Evolutionary conservation across 2,329 filamentous ascomycete genomes (phyloP), one percentile per base, ranked within the genome.

Genomic region (Lecanicillium sp.): DNA sequence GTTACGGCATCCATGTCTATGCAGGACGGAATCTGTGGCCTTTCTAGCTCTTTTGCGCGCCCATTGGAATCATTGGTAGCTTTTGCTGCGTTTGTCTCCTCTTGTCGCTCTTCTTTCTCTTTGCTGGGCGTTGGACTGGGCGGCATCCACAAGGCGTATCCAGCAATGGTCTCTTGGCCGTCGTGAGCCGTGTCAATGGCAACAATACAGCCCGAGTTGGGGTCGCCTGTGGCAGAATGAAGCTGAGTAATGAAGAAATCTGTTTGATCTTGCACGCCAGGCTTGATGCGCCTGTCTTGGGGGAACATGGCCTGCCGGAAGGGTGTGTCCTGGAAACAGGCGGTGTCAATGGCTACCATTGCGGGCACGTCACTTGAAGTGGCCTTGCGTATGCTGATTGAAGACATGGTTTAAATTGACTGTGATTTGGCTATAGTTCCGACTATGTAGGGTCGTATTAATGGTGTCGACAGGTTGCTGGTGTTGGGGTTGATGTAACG

Each of bases 251-350:
- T 13, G 22, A 39, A 39, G 30, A 30, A 39, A n/a, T 33, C 37
- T n/a, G 19, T 30, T 16, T 22, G 30, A 14, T 39, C 37, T 12
- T 29, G 30, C 16, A 29, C 25, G 16, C 25, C 37, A 22, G 37
- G 37, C 31, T 19, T 28, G 13, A 39, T 31, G 37, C 37, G 37
- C 3, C 30, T 30, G 13, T 20, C 18, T 18, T 25, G 22, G 15
- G 37, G 37, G 25, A 39, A 39, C 37, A 39, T 39, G 22, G 37
- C 25, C 20, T 9, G 13, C 25, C 37, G 37, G 15, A 34, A 33
- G 14, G 30, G 16, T 13, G 30, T 33, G 37, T 29, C 12, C 15
- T 31, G 15, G 37, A 29, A 39, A 15, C 37, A 25, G 25, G 30
- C 29, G 5, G 29, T 25, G 25, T 39, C 37, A 9, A 39, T 30